A percentile compares a stretch with the other conserved stretches of the same genome.
Evolutionary conservation across 768 basidiomycete genomes (phyloP).

Genomic region (Fomitopsis pulvina): DNA sequence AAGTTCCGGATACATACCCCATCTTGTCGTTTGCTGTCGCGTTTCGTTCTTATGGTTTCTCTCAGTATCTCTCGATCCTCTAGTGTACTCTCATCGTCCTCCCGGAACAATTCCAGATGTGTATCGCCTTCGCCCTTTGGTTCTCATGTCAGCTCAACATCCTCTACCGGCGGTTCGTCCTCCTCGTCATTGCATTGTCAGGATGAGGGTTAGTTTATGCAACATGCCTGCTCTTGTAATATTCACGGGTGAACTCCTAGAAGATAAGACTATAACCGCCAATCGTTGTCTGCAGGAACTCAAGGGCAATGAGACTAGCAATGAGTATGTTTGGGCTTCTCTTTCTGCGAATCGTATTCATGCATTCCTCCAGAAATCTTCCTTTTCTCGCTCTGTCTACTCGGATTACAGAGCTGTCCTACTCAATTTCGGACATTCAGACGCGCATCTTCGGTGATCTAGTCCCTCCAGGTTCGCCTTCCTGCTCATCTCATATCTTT

Average conservation of each 20-base stretch:
- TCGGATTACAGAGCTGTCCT: constrained; percentile 82
- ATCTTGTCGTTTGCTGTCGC: constrained; percentile 14
- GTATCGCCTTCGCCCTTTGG: constrained; percentile 20
- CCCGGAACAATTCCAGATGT: constrained; percentile 21
- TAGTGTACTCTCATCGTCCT: constrained; percentile 18
- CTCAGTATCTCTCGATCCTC: constrained; percentile 17
- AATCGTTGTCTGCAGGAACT: constrained; percentile 39
- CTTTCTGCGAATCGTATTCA: constrained; percentile 8
- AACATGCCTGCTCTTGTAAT: constrained; percentile 10
- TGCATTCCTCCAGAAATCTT: constrained; percentile 48
- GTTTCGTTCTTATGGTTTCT: constrained; percentile 21
- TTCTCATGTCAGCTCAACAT: constrained; percentile 15
- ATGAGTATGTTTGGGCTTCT: constrained; percentile 51
- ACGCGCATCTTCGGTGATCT: constrained; percentile 81
- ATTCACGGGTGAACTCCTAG: constrained; percentile 28
- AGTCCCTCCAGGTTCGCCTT: not conserved
- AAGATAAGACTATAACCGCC: constrained; percentile 67
- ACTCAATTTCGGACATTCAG: constrained; percentile 83
- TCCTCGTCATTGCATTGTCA: constrained; percentile 45
- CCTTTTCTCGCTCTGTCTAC: constrained; percentile 74
- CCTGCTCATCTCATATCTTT: not conserved
- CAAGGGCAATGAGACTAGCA: constrained; percentile 50
- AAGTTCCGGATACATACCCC: constrained; percentile 18
- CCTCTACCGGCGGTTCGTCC: constrained; percentile 45
- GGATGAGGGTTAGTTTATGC: constrained; percentile 52